Evolutionary conservation across 2,329 filamentous ascomycete genomes (phyloP).

Genomic region (Penicillium sp.): DNA sequence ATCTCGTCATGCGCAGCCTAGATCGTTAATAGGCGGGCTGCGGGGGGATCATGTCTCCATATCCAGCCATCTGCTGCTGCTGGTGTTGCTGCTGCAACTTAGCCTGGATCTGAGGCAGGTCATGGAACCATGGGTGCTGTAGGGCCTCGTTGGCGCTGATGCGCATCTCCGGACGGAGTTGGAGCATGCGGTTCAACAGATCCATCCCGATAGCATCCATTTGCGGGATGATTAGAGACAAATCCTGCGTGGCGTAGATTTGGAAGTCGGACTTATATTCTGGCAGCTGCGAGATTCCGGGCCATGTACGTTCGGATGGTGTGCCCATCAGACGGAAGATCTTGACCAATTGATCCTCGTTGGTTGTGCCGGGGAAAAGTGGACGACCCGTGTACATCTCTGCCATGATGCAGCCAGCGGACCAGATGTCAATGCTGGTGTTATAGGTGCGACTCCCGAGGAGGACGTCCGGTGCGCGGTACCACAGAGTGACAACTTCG

Average conservation of each 20-base stretch:
- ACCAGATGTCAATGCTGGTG: slow-evolving; percentile 99
- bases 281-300: slow-evolving; percentile 89
- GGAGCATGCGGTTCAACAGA: slow-evolving; percentile 84
- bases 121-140: slow-evolving; percentile 87
- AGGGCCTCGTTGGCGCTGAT: slow-evolving; percentile 85
- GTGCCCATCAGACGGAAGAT: slow-evolving; percentile 99
- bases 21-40: slow-evolving; percentile 34
- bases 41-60: slow-evolving; percentile 40
- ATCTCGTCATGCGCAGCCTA: slow-evolving; percentile 26
- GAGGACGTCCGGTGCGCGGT: slow-evolving; percentile 91
- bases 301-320: slow-evolving; percentile 92
- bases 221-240: slow-evolving; percentile 81
- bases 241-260: slow-evolving; percentile 88
- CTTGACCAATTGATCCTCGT: slow-evolving; percentile 94
- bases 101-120: slow-evolving; percentile 56
- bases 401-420: slow-evolving; percentile 98
- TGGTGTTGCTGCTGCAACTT: slow-evolving; percentile 46
- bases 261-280: slow-evolving; percentile 97
- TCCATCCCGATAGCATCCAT: slow-evolving; percentile 87
- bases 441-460: slow-evolving; percentile 95
- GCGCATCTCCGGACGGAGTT: slow-evolving; percentile 85
- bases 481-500: slow-evolving; percentile 97
- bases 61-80: slow-evolving; percentile 40
- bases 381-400: slow-evolving; percentile 98
- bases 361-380: slow-evolving; percentile 94